Evolutionary conservation across 306 rosid genomes (phyloP).

Genomic region (Erythrophleum fordii): DNA sequence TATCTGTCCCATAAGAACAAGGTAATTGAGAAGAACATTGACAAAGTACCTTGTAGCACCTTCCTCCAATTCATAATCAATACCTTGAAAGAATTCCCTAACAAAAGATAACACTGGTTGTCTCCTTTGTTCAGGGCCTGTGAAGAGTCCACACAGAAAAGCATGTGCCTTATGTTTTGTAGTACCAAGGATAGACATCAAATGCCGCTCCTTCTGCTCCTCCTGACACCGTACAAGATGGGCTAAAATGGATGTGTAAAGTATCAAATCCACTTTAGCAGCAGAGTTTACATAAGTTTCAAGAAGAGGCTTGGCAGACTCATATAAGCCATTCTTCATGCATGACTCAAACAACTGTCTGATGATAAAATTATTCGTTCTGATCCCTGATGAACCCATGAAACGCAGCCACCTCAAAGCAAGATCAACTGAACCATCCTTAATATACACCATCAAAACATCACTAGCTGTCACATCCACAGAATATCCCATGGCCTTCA

Average conservation of each 20-base stretch:
- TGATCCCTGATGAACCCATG: constrained; percentile 92
- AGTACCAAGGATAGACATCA: constrained; percentile 88
- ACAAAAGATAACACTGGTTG: constrained; percentile 84
- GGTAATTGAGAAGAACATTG: constrained; percentile 92
- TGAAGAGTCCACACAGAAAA: constrained; percentile 92
- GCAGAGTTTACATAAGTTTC: constrained; percentile 85
- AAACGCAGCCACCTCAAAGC: constrained; percentile 93
- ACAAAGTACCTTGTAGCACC: constrained; percentile 90
- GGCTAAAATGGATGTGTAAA: constrained; percentile 90
- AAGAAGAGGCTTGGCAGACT: constrained; percentile 89
- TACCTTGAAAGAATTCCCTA: constrained; percentile 85
- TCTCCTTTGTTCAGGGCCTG: constrained; percentile 84
- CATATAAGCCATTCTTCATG: constrained; percentile 82
- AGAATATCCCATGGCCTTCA: constrained; percentile 91
- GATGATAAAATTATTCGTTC: constrained; percentile 86
- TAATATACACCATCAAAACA: constrained; percentile 90
- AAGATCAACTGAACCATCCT: constrained; percentile 89
- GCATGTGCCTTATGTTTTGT: constrained; percentile 84
- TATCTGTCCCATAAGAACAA: constrained; percentile 95
- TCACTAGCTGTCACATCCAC: constrained; percentile 95
- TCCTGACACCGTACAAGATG: constrained; percentile 95
- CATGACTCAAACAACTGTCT: constrained; percentile 94
- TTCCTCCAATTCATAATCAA: constrained; percentile 94
- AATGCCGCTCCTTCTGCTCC: constrained; percentile 81
- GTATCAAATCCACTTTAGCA: constrained; percentile 91